Evolutionary conservation across 2,329 filamentous ascomycete species (phyloP), one percentile per base, ranked within the genome.

Genomic region (Trichophaea hybrida): DNA sequence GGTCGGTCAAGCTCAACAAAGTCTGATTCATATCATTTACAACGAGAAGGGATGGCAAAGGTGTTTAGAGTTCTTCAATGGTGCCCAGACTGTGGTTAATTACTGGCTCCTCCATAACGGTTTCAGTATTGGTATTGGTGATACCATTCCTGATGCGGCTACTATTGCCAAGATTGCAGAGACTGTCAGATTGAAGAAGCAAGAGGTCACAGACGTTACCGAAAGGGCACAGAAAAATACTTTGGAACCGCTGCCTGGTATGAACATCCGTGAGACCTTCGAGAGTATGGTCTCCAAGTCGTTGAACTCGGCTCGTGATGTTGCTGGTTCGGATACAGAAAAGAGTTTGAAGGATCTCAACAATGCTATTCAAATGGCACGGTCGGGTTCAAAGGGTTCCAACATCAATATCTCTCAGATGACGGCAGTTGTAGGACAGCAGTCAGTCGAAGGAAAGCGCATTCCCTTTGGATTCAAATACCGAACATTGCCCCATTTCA

Each of bases 341-440:
- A 85, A 88, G 74, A 89, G 86, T 77, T 75, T 98, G 72, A 96
- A 95, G 75, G 88, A 96, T 73, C 78, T 86, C 69, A 98, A 98
- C 78, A 96, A 97, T 69, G 91, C 91, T 55, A 88, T 94, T 58
- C 88, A 89, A 70, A 99, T 97, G 87, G 89, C 94, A 62, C 83
- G 84, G 57, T 96, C 93, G 61, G 93, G 93, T 69, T 98, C 94
- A 67, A 99, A 99, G 77, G 93, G 93, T 72, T 97, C 93, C 1
- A 91, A 88, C 10, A 97, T 98, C 78, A 99, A 99, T 73, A 97
- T 99, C 69, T 96, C 94, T 13, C 93, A 99, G 74, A 98, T 99
- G 93, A 94, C 90, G 64, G 93, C 93, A 32, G 81, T 97, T 65
- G 94, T 99, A 61, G 93, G 94, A 66, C 93, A 98, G 72, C 94